phyloP scores from a whole-genome alignment of 75 land plant species.

The Isoetes taiwanensis region DNA sequence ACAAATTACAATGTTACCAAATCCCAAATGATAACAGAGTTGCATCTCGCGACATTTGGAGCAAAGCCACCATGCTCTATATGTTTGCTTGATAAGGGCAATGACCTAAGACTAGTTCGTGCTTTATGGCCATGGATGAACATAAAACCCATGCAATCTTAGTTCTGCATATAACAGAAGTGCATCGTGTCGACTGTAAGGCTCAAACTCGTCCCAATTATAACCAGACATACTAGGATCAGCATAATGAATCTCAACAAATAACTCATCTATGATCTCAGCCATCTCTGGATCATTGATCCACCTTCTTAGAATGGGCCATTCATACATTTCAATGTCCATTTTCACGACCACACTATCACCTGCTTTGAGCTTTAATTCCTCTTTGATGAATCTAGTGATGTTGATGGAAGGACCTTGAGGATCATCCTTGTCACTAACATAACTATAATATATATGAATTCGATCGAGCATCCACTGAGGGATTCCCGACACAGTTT shows the following conservation, averaged over 20 bases:
- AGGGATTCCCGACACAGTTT: constrained; percentile 13
- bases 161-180: constrained; percentile 13
- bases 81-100: no score
- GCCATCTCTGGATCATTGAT: constrained; percentile 18
- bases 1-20: no score
- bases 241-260: constrained; percentile 26
- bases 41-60: no score
- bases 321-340: constrained; percentile 27
- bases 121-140: constrained; percentile 24
- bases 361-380: constrained; percentile 4
- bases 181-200: constrained; percentile 14
- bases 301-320: constrained; percentile 31
- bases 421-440: constrained; percentile 5
- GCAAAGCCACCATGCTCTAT: no score
- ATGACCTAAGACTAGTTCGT: no score
- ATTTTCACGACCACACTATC: constrained; percentile 29
- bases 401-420: constrained; percentile 9
- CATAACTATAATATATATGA: constrained; percentile 11
- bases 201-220: constrained; percentile 17
- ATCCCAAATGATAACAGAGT: no score
- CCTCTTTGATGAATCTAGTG: constrained; percentile 18
- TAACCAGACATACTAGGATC: constrained; percentile 14
- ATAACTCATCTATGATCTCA: constrained; percentile 26
- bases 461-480: constrained; percentile 29
- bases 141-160: constrained; percentile 14